Percentiles rank a stretch among this genome's conserved stretches.
Conservation (phyloP, 202 grass and related monocot species). For the Eragrostis tef region DNA sequence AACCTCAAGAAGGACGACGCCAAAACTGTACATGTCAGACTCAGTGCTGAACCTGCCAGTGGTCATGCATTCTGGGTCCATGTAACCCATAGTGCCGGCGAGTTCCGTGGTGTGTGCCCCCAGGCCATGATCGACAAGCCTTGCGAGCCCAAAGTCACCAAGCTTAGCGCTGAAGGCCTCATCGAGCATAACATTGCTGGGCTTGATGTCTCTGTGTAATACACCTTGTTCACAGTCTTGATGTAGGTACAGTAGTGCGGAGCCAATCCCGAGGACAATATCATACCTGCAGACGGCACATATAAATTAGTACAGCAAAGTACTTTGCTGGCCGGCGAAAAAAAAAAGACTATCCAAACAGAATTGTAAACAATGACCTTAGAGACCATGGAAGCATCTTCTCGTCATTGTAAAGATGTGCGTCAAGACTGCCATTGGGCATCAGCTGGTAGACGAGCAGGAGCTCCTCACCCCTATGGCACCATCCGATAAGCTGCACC, state of each 20-base stretch:
- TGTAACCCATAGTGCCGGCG: slow-evolving; percentile 45
- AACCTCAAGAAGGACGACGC: slow-evolving; percentile 38
- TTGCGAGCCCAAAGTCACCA: slow-evolving; percentile 49
- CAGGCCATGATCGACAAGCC: slow-evolving; percentile 43
- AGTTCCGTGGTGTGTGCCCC: slow-evolving; percentile 33
- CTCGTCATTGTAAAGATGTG: slow-evolving; percentile 25
- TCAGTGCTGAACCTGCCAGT: slow-evolving; percentile 29
- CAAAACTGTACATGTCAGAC: slow-evolving; percentile 47
- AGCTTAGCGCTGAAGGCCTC: slow-evolving; percentile 49
- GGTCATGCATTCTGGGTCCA: slow-evolving; percentile 40
- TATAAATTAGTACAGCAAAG: neutral
- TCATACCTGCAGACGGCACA: neutral
- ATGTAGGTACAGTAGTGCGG: slow-evolving; percentile 40
- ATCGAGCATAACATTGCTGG: slow-evolving; percentile 51
- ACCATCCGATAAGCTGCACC: slow-evolving; percentile 18
- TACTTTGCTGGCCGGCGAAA: neutral
- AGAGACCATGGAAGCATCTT: slow-evolving; percentile 17
- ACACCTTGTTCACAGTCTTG: slow-evolving; percentile 42
- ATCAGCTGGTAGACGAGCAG: slow-evolving; percentile 48
- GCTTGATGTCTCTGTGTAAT: slow-evolving; percentile 44
- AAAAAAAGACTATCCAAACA: neutral
- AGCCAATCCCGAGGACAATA: slow-evolving; percentile 38
- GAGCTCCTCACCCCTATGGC: slow-evolving; percentile 20
- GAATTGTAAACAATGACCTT: neutral
- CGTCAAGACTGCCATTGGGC: slow-evolving; percentile 45